Base-by-base conservation (phyloP, 441 rosid species). In the Populus hybrid region DNA sequence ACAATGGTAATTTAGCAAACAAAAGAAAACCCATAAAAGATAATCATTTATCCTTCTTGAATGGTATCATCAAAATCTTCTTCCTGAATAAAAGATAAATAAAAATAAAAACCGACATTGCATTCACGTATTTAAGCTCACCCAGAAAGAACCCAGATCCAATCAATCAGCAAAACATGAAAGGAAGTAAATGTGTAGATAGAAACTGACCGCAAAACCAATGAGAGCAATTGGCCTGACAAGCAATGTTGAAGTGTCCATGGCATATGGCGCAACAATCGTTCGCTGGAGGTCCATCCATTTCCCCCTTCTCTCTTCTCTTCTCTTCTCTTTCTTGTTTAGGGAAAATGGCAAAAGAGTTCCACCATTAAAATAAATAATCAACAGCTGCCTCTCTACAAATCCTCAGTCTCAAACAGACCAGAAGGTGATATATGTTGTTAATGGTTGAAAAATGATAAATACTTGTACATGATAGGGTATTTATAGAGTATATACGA, bases 191-290 rank as follows among this genome's bases (percentile, higher is more conserved):
- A 50, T 14, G 20, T 36, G 16, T 28, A 35, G 10, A 26, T 21
- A 61, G 9, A 66, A 64, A 26, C 92, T 90, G 64, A 95, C 99
- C 95, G 85, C 98, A 95, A 78, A 95, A 93, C 99, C 99, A 95
- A 79, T 93, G 99, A 73, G 98, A 93, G 88, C 99, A 95, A 84
- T 93, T 95, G 76, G 95, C 95, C 82, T 95, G 98, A 76, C 95
- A 93, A 76, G 98, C 97, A 77, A 86, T 82, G 74, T 65, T 87
- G 85, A 93, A 95, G 69, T 67, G 69, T 46, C 87, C 93, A 82
- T 88, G 97, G 87, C 97, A 95, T 1, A 95, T 81, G 20, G 97
- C 88, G 84, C 97, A 95, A 32, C 79, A 72, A 70, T 93, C 97
- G 77, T 87, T 89, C 72, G 79, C 83, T 24, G 93, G 92, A 40